Evolutionary conservation across 2,329 filamentous ascomycete species (phyloP).

Genomic region (Penicillium sp.): DNA sequence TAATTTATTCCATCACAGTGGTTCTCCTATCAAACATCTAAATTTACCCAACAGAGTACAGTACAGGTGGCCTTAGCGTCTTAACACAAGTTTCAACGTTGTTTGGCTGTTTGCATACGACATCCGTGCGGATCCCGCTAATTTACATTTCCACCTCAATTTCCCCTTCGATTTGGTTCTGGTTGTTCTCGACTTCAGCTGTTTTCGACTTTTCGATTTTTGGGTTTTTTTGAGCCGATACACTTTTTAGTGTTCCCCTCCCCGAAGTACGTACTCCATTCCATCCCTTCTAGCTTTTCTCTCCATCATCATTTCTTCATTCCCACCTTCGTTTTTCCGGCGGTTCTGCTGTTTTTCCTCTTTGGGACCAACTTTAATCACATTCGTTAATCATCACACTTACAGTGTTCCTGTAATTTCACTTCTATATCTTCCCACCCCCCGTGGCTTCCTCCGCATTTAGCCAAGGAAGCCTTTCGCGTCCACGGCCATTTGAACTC

Average conservation of each 20-base stretch:
- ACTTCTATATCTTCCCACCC: slow-evolving; percentile 22
- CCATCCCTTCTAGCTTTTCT: slow-evolving; percentile 22
- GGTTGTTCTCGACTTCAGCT: not conserved
- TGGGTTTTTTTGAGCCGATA: not conserved
- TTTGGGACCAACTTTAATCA: slow-evolving; percentile 27
- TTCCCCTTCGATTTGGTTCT: not conserved
- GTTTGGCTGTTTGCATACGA: not conserved
- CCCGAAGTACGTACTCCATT: slow-evolving; percentile 22
- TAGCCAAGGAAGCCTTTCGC: slow-evolving; percentile 41
- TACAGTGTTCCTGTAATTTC: slow-evolving; percentile 22
- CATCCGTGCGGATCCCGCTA: not conserved
- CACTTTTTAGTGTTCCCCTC: not conserved
- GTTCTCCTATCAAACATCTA: not conserved
- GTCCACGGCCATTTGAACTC: slow-evolving; percentile 50
- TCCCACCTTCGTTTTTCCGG: slow-evolving; percentile 19
- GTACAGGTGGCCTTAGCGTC: slow-evolving; percentile 11
- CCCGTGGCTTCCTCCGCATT: slow-evolving; percentile 47
- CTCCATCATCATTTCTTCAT: slow-evolving; percentile 28
- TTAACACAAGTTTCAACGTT: not conserved
- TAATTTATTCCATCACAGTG: not conserved
- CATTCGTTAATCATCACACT: slow-evolving; percentile 25
- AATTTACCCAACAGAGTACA: not conserved
- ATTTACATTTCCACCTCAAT: not conserved
- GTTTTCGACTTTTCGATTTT: not conserved
- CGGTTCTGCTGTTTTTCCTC: slow-evolving; percentile 4